Conservation (phyloP, 257 asterid species). For the Echium plantagineum region DNA sequence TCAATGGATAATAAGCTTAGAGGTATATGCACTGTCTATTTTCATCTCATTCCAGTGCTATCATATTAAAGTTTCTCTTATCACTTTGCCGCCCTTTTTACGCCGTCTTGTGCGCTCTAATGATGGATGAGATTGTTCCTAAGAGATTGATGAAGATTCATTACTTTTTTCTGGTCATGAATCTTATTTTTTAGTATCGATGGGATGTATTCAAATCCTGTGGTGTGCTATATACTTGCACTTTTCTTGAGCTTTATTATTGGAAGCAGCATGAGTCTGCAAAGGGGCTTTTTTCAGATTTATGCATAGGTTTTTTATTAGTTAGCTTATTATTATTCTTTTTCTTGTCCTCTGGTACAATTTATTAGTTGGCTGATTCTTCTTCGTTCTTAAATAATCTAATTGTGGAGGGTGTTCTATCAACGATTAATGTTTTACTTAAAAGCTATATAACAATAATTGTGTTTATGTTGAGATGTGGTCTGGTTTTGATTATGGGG, state of each 20-base stretch:
- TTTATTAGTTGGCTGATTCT: too few species aligned
- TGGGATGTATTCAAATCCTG: neutral
- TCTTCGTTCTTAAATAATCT: too few species aligned
- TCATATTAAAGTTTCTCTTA: constrained; percentile 13
- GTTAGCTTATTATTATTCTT: neutral
- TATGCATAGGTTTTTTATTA: neutral
- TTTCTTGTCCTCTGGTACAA: neutral
- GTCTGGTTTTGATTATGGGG: too few species aligned
- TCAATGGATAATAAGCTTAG: constrained; percentile 86
- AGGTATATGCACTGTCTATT: constrained; percentile 46
- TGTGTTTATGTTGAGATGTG: too few species aligned
- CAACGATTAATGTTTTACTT: too few species aligned
- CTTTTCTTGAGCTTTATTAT: neutral
- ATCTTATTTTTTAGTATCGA: constrained; percentile 1
- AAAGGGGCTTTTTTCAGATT: too few species aligned
- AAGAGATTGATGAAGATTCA: neutral
- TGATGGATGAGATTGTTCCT: neutral
- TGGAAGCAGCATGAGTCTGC: neutral
- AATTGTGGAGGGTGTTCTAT: too few species aligned
- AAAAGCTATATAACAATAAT: too few species aligned
- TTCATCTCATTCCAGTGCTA: constrained; percentile 18
- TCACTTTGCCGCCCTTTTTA: constrained; percentile 11
- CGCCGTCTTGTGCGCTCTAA: neutral
- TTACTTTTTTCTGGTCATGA: neutral
- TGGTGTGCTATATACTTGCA: neutral